phyloP scores from a whole-genome alignment of 2,329 filamentous ascomycete species.

The Thelonectria discophora region DNA sequence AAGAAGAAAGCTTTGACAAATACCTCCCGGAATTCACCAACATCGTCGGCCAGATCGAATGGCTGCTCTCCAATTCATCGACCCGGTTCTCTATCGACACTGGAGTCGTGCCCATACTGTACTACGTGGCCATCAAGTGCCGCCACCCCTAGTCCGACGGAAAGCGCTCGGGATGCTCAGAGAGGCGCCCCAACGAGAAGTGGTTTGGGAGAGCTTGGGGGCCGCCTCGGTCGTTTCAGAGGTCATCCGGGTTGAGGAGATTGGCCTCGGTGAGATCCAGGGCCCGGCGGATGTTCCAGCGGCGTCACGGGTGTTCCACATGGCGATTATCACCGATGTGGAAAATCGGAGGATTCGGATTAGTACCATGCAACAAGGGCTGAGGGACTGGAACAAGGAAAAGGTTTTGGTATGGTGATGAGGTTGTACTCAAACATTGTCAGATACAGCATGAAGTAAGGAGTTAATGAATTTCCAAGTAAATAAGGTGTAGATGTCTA shows the following conservation, averaged over 20 bases:
- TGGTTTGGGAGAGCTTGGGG: conserved; percentile 31
- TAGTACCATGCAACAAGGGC: conserved; percentile 16
- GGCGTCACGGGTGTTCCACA: conserved; percentile 12
- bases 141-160: conserved; percentile 29
- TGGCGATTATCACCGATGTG: conserved; percentile 20
- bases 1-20: conserved; percentile 19
- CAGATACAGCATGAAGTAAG: no score
- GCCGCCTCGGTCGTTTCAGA: conserved; percentile 19
- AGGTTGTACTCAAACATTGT: no score
- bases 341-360: conserved; percentile 22
- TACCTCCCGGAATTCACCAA: conserved; percentile 18
- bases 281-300: conserved; percentile 19
- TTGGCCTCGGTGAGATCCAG: conserved; percentile 5
- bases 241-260: conserved; percentile 26
- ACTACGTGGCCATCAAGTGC: conserved; percentile 32
- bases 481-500: no score
- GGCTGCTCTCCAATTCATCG: conserved; percentile 5
- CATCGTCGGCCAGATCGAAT: conserved; percentile 14
- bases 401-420: conserved; percentile 26
- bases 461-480: no score
- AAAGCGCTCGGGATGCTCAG: conserved; percentile 20
- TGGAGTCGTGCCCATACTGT: conserved; percentile 25
- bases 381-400: conserved; percentile 14
- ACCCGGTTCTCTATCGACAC: conserved; percentile 25
- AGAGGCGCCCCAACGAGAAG: conserved; percentile 24